phyloP scores from a whole-genome alignment of 257 asterid species.

The Plantago ovata region DNA sequence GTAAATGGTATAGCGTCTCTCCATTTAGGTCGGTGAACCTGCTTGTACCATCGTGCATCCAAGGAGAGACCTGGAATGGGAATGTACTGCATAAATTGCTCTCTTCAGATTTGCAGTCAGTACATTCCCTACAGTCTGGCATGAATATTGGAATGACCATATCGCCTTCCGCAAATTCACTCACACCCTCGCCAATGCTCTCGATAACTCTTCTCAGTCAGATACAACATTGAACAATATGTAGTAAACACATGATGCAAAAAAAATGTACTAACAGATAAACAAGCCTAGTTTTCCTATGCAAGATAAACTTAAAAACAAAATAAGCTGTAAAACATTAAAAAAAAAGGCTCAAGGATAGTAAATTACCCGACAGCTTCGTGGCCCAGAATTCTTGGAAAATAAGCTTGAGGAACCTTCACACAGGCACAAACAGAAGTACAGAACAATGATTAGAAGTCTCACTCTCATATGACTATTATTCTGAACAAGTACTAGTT shows the following conservation, averaged over 20 bases:
- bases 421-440: slow-evolving; percentile 2
- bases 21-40: slow-evolving; percentile 74
- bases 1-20: slow-evolving; percentile 59
- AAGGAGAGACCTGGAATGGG: slow-evolving; percentile 47
- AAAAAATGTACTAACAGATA: no score
- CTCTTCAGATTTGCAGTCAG: slow-evolving; percentile 70
- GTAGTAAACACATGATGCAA: slow-evolving; percentile 7
- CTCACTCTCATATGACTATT: no score
- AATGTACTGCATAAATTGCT: slow-evolving; percentile 73
- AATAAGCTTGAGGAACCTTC: slow-evolving; percentile 52
- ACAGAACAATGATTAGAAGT: no score
- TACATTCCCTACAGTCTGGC: slow-evolving; percentile 71
- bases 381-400: slow-evolving; percentile 77
- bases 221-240: neutral
- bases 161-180: slow-evolving; percentile 55
- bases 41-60: slow-evolving; percentile 70
- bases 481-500: no score
- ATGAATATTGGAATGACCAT: slow-evolving; percentile 69
- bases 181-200: slow-evolving; percentile 75
- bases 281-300: no score
- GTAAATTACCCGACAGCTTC: slow-evolving; percentile 70
- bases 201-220: slow-evolving; percentile 48
- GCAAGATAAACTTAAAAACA: no score
- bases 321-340: no score
- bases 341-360: no score